A percentile compares a stretch with the other conserved stretches of the same genome.
These are phyloP conservation scores for Hypomontagnella submonticulosa DNA, from an alignment of 495 filamentous ascomycete genomes.

Conservation along the genomic window DNA sequence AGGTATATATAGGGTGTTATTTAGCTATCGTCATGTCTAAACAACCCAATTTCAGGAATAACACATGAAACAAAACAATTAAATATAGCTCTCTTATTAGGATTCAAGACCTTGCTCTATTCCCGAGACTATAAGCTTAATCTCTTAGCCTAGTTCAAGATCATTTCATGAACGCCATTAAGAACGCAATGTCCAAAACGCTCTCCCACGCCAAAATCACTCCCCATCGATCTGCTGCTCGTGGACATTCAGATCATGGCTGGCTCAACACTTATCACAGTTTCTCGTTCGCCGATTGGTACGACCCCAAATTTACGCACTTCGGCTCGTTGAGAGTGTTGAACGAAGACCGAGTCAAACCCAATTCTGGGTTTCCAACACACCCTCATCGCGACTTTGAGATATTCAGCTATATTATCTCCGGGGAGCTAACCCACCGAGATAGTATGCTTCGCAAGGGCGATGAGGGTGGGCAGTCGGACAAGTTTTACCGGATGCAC, in stretches of 20 bases:
- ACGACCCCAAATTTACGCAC: constrained; percentile 68
- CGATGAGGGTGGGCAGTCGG: constrained; percentile 60
- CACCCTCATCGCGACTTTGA: constrained; percentile 85
- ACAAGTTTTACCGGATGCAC: constrained; percentile 76
- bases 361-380: constrained; percentile 76
- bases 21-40: neutral
- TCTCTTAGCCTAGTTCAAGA: neutral
- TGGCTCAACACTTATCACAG: constrained; percentile 89
- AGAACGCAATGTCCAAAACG: constrained; percentile 63
- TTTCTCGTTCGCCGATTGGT: constrained; percentile 81
- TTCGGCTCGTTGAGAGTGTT: constrained; percentile 81
- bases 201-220: constrained; percentile 72
- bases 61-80: no score
- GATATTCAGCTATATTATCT: constrained; percentile 85
- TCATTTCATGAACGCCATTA: constrained; percentile 45
- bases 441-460: constrained; percentile 76
- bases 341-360: constrained; percentile 82
- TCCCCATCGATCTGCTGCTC: constrained; percentile 66
- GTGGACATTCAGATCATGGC: constrained; percentile 80
- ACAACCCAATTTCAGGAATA: neutral
- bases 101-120: constrained; percentile 25
- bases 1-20: neutral
- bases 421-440: constrained; percentile 82
- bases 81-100: neutral
- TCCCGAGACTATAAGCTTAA: constrained; percentile 10